Base-by-base conservation (phyloP, 2,329 filamentous ascomycete genomes). In the Emmonsia crescens region DNA sequence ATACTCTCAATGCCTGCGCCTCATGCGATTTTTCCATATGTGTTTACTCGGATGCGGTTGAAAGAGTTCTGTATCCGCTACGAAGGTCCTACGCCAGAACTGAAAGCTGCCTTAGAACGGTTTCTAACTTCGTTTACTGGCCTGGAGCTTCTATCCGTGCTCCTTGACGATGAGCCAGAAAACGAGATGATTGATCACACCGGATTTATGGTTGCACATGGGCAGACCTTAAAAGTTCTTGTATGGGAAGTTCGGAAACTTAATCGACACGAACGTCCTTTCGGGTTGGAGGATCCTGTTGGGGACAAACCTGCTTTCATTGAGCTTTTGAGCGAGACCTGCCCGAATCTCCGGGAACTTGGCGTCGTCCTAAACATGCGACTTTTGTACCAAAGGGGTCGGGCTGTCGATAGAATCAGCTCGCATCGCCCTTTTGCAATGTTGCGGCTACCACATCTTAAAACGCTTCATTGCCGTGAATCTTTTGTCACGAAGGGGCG, bases 51-150 rank as follows among this genome's bases (percentile, higher is more conserved):
- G 21, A 38, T 56, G 54, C 19, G 27, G 19, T 31, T 60, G 46
- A 60, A 52, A 27, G 58, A 60, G 21, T 60, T 60, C 31, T 31
- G 33, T 33, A 52, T 60, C 33, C 58, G 58, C 33, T 24, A 38
- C 14, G 58, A 60, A 31, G 14, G 19, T 21, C 44, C 44, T 5
- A n/a, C 16, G 3, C 40, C 3, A 19, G 31, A 6, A 24, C 6
- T 52, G 10, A 51, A 33, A n/a, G 8, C 2, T 3, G 31, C 44
- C 58, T 46, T 60, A 12, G 29, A 40, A 38, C 29, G 12, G 33
- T 60, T 60, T 36, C 46, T 60, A 49, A 19, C 31, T 10, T 60
- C 58, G 9, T 60, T 60, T 27, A 51, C 16, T 19, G 58, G 58
- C 31, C 21, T 60, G 3, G 46, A 60, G 27, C 31, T 60, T 21